A percentile compares a stretch with the other conserved stretches of the same genome.
These are phyloP conservation scores for Closterium sp. DNA, from an alignment of 139 green algal genomes.

Conservation along the genomic window DNA sequence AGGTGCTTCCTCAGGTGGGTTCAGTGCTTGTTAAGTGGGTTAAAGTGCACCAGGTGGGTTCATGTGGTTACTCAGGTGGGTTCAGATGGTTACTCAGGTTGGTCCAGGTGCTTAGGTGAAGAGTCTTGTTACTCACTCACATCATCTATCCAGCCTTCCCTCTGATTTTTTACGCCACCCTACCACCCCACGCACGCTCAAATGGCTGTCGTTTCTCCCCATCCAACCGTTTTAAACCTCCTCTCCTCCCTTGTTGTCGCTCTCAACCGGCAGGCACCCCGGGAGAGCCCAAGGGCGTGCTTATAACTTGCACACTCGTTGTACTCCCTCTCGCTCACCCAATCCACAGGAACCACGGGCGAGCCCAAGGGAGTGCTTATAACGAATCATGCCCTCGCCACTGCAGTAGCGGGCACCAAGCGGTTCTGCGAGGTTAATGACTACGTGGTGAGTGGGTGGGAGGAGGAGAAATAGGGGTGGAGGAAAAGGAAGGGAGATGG, in stretches of 20 bases:
- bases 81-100: background rate
- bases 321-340: background rate
- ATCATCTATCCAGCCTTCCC: too few species aligned
- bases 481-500: background rate
- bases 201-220: too few species aligned
- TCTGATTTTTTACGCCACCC: too few species aligned
- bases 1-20: background rate
- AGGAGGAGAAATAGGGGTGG: background rate
- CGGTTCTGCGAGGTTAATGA: background rate
- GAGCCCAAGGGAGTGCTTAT: constrained; percentile 66
- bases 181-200: too few species aligned
- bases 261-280: too few species aligned
- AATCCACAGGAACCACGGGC: constrained; percentile 68
- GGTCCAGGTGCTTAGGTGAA: background rate
- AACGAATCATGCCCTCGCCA: constrained; percentile 2
- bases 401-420: background rate
- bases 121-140: too few species aligned
- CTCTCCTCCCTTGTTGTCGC: too few species aligned
- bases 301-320: background rate
- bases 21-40: background rate
- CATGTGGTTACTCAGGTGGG: background rate
- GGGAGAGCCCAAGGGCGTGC: too few species aligned
- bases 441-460: background rate
- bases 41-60: background rate
- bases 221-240: too few species aligned